Evolutionary conservation across 2,329 filamentous ascomycete species (phyloP), one percentile per base, ranked within the genome.

Genomic region (Teratosphaeria viscida): DNA sequence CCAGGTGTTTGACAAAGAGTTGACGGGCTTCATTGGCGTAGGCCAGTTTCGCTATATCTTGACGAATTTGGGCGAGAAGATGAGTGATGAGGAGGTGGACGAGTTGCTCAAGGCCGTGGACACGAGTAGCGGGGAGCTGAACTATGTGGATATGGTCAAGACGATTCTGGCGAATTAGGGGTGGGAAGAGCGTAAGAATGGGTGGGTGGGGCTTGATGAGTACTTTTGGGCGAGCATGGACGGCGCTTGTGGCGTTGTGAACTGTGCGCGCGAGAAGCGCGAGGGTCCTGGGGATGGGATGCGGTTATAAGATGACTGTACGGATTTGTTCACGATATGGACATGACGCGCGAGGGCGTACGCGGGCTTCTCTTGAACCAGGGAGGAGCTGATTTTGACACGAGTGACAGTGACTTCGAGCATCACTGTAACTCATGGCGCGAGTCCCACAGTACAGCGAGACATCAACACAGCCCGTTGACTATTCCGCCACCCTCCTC

Each of bases 1-100:
- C 81, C 94, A 99, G 77, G 94, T 99, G 58, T 99, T 99, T 71
- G 94, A 99, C 79, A 99, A 99, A 79, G 94, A 99, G 75, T 88
- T 96, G 85, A 96, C 91, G 62, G 94, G 94, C 57, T 96, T 92
- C 77, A 97, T 99, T 74, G 94, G 92, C 59, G 92, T 97, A 65
- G 94, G 94, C 60, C 94, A 99, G 79, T 84, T 99, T 76, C 89
- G 95, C 78, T 99, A 99, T 79, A 84, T 99, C 74, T 79, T 99
- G 71, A 99, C 94, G 60, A 97, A 97, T 75, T 79, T 99, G 70
- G 94, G 94, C 70, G 94, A 99, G 86, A 97, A 97, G 83, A 96
- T 99, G 91, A 90, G 88, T 63, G 92, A 99, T 70, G 94, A 97
- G 65, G 94, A 99, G 81, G 94, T 99, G 55, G 92, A 97, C 75